Percentiles rank a stretch among this genome's conserved stretches.
phyloP scores from a whole-genome alignment of 805 yeast species.

The Danielozyma ontarioensis region DNA sequence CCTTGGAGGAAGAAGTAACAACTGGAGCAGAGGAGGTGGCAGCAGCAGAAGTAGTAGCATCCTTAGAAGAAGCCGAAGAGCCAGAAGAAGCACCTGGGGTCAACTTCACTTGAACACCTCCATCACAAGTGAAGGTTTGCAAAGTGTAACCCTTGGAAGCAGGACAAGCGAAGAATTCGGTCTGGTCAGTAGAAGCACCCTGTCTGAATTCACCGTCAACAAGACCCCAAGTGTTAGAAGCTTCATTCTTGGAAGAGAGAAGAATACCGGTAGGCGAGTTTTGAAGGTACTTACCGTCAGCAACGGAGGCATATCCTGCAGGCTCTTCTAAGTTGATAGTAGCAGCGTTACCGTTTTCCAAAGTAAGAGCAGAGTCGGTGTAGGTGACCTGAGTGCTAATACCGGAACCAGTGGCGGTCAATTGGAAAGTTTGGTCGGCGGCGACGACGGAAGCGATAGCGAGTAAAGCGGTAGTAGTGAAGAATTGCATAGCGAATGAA shows the following conservation, averaged over 20 bases:
- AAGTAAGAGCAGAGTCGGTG: slow-evolving; percentile 9
- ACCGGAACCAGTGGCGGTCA: slow-evolving; percentile 22
- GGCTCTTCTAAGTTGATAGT: slow-evolving; percentile 24
- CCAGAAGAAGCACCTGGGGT: not conserved
- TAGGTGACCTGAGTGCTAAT: slow-evolving; percentile 15
- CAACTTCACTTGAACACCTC: slow-evolving; percentile 7
- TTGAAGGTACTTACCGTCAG: slow-evolving; percentile 15
- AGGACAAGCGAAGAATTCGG: slow-evolving; percentile 22
- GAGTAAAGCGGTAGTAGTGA: slow-evolving; percentile 10
- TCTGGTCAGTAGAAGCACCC: slow-evolving; percentile 9
- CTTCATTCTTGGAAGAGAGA: slow-evolving; percentile 9
- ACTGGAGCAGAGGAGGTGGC: slow-evolving; percentile 13
- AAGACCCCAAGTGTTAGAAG: slow-evolving; percentile 23
- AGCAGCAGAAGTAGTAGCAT: not conserved
- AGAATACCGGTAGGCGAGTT: slow-evolving; percentile 11
- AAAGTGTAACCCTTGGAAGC: slow-evolving; percentile 11
- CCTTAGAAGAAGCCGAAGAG: slow-evolving; percentile 1
- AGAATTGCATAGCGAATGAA: slow-evolving; percentile 7
- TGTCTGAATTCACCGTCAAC: slow-evolving; percentile 21
- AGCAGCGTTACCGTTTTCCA: slow-evolving; percentile 12
- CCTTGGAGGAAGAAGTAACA: slow-evolving; percentile 22
- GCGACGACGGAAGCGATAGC: slow-evolving; percentile 20
- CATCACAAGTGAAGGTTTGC: slow-evolving; percentile 5
- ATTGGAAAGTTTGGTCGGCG: slow-evolving; percentile 27
- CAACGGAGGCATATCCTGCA: slow-evolving; percentile 20